Conservation (phyloP, 2,329 filamentous ascomycete species). For the Pyrenochaeta sp. region DNA sequence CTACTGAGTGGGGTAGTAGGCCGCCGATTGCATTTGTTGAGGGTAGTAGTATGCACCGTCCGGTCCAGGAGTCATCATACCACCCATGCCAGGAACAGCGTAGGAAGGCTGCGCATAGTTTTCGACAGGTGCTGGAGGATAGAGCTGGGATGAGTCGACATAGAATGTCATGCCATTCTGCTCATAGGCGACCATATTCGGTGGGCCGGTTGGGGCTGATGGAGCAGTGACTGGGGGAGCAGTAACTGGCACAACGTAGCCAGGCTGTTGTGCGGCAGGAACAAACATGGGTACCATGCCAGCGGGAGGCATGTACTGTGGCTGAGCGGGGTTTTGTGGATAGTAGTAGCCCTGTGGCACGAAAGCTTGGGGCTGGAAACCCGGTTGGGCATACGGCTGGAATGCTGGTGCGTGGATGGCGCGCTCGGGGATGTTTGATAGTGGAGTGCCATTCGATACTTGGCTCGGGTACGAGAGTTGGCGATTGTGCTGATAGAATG, state of each 20-base stretch:
- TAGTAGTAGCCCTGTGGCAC: slow-evolving; percentile 70
- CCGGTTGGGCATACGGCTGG: slow-evolving; percentile 69
- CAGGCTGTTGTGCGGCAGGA: slow-evolving; percentile 61
- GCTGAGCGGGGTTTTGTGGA: slow-evolving; percentile 47
- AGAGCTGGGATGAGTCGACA: slow-evolving; percentile 79
- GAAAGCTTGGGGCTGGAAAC: slow-evolving; percentile 59
- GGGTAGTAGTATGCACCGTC: slow-evolving; percentile 66
- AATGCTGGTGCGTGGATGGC: slow-evolving; percentile 91
- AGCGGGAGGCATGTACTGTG: slow-evolving; percentile 56
- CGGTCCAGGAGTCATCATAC: slow-evolving; percentile 75
- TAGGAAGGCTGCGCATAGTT: slow-evolving; percentile 57
- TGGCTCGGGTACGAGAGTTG: slow-evolving; percentile 76
- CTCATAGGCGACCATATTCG: slow-evolving; percentile 78
- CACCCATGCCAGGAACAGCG: slow-evolving; percentile 72
- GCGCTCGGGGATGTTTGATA: slow-evolving; percentile 91
- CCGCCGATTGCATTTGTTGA: slow-evolving; percentile 58
- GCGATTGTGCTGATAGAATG: slow-evolving; percentile 69
- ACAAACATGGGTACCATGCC: slow-evolving; percentile 65
- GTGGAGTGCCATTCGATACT: slow-evolving; percentile 76
- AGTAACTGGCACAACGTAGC: slow-evolving; percentile 51
- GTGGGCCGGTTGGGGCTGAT: slow-evolving; percentile 50
- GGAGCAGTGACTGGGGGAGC: slow-evolving; percentile 46
- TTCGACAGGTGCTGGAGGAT: slow-evolving; percentile 56
- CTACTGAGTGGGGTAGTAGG: slow-evolving; percentile 66
- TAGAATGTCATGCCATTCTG: slow-evolving; percentile 97